Evolutionary conservation across 169 alveolate species (phyloP), one percentile per base, ranked within the genome.

Genomic region (Cryptosporidium canis): DNA sequence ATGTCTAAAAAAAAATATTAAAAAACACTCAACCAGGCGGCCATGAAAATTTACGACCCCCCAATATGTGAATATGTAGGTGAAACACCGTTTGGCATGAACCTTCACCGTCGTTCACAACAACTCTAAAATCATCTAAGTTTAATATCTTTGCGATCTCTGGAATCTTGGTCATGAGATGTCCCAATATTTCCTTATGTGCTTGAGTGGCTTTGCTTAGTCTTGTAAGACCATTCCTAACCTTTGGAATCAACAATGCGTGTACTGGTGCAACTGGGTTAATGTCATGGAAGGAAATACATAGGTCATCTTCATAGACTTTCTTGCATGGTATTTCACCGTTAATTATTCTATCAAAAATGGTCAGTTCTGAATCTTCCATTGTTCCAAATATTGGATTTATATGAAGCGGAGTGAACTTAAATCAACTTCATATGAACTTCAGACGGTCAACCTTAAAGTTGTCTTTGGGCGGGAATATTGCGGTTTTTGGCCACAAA

Each of bases 241-340:
- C 70, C 94, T 97, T 97, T 24, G 99, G 99, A 47, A 97, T 93
- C 11, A 97, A 92, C 29, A 97, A 85, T 66, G 96, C 94, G 87
- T 97, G 99, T 3, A 85, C 93, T 0, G 98, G 98, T n/a, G 99
- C 97, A 31, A 90, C 94, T 4, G 99, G 99, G 56, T 92, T 91
- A 5, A 95, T 92, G 83, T 97, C 99, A 85, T 94, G 95, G 87
- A 97, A 96, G 12, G 98, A 97, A 48, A 96, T 82, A 39, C 96
- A 94, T 94, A 90, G 55, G 2, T 92, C 95, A 91, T 94, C 97
- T 71, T 94, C 95, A 77, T 93, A 94, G 53, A 94, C 84, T 27
- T 90, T 71, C 1, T 83, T 85, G 16, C 94, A 91, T 14, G 94
- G 95, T 45, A 94, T 93, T 65, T 92, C 93, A 33, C 94, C 92